Conservation (phyloP, 1,139 yeast species). For the Geotrichum cucujoidarum region DNA sequence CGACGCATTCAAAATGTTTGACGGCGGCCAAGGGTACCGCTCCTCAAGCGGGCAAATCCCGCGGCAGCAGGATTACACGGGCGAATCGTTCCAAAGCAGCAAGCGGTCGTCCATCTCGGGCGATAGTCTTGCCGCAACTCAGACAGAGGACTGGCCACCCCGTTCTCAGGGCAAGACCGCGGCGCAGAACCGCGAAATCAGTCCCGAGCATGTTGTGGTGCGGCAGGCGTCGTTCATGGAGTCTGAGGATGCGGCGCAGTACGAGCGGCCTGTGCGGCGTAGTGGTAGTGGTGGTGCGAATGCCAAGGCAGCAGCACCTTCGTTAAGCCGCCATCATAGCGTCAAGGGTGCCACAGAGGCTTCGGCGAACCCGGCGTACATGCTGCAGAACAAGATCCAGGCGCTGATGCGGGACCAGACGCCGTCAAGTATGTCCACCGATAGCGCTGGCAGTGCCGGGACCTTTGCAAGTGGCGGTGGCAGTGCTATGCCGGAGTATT, state of each 20-base stretch:
- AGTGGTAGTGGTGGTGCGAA: no score
- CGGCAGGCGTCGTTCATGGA: conserved; percentile 18
- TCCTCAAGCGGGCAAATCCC: conserved; percentile 8
- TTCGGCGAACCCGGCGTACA: conserved; percentile 20
- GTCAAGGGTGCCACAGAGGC: neutral
- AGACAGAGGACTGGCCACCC: conserved; percentile 14
- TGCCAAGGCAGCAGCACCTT: no score
- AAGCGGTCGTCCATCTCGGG: conserved; percentile 24
- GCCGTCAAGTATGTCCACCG: no score
- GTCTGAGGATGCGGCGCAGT: conserved; percentile 12
- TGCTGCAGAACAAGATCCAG: conserved; percentile 61
- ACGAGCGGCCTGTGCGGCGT: conserved; percentile 13
- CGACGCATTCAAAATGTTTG: conserved; percentile 35
- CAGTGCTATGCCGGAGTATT: no score
- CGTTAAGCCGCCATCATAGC: conserved; percentile 8
- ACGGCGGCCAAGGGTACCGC: conserved; percentile 14
- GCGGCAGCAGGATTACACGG: neutral
- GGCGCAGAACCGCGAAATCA: neutral
- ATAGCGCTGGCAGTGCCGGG: no score
- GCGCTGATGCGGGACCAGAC: no score
- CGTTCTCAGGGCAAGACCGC: conserved; percentile 1
- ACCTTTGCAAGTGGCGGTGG: no score
- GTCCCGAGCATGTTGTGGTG: conserved; percentile 12
- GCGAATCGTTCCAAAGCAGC: conserved; percentile 3
- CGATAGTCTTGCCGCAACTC: conserved; percentile 23